phyloP scores from a whole-genome alignment of 208 protist species.

The Porcisia hertigi region DNA sequence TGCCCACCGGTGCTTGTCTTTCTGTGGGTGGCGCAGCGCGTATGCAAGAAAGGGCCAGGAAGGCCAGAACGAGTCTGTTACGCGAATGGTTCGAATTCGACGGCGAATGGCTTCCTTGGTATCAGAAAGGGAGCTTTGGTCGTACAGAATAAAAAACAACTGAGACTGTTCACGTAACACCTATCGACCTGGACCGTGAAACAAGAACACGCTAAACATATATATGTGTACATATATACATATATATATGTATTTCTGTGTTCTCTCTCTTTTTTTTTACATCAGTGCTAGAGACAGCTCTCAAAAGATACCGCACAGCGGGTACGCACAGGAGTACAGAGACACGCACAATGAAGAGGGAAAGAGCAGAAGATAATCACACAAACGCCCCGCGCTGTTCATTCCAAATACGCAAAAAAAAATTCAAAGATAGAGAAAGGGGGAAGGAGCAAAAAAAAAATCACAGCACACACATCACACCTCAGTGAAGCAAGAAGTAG shows the following conservation, averaged over 20 bases:
- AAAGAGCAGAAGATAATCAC: neutral
- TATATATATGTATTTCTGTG: neutral
- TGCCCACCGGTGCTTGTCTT: too few species aligned
- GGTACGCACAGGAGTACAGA: neutral
- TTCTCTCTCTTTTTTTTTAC: neutral
- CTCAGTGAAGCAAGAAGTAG: neutral
- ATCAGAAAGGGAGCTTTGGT: too few species aligned
- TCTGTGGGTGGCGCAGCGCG: too few species aligned
- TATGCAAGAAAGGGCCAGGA: too few species aligned
- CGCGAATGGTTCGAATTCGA: too few species aligned
- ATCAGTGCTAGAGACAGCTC: neutral
- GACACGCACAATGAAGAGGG: neutral
- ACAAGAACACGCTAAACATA: too few species aligned
- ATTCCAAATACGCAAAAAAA: neutral
- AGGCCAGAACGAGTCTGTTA: too few species aligned
- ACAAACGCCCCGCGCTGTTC: neutral
- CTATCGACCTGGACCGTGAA: too few species aligned
- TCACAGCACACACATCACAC: neutral
- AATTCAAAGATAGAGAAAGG: neutral
- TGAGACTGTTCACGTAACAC: too few species aligned
- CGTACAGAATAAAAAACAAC: too few species aligned
- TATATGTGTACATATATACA: neutral
- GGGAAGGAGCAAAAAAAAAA: neutral
- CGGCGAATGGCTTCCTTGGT: too few species aligned
- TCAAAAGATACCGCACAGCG: too few species aligned